A percentile compares a stretch with the other conserved stretches of the same genome.
These are phyloP conservation scores for Trichosanthes cucumerina DNA, from an alignment of 306 rosid species.

Conservation along the genomic window DNA sequence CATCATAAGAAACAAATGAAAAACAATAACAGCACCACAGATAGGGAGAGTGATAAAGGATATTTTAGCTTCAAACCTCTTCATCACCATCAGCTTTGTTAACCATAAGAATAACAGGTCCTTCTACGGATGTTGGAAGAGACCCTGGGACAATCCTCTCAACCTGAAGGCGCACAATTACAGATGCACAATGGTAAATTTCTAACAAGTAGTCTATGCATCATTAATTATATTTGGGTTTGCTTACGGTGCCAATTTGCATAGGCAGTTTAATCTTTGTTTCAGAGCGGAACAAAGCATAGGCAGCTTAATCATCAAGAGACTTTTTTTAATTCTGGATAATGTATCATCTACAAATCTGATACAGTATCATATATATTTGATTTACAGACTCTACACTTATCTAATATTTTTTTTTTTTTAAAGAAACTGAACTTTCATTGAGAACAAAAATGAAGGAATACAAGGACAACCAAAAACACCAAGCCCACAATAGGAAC, in stretches of 20 bases:
- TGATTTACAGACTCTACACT: not conserved
- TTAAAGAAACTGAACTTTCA: too few relatives aligned
- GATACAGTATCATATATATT: not conserved
- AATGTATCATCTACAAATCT: not conserved
- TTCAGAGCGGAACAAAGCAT: not conserved
- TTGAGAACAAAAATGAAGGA: too few relatives aligned
- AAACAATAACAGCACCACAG: not conserved
- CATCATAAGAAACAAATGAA: not conserved
- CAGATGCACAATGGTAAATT: not conserved
- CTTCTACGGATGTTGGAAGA: slow-evolving; percentile 55
- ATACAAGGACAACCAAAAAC: too few relatives aligned
- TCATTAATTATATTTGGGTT: not conserved
- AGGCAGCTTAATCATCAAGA: not conserved
- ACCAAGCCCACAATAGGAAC: too few relatives aligned
- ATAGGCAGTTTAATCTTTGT: not conserved
- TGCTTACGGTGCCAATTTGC: not conserved
- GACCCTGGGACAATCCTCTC: slow-evolving; percentile 82
- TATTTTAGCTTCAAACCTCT: slow-evolving; percentile 45
- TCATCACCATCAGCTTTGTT: slow-evolving; percentile 93
- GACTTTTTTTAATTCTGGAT: not conserved
- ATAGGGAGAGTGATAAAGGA: not conserved
- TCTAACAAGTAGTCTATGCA: not conserved
- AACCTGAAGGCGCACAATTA: slow-evolving; percentile 43
- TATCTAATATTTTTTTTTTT: not conserved
- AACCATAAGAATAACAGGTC: slow-evolving; percentile 69